These are phyloP conservation scores for Coniochaeta sp. DNA, from an alignment of 2,329 filamentous ascomycete genomes.

Conservation along the genomic window DNA sequence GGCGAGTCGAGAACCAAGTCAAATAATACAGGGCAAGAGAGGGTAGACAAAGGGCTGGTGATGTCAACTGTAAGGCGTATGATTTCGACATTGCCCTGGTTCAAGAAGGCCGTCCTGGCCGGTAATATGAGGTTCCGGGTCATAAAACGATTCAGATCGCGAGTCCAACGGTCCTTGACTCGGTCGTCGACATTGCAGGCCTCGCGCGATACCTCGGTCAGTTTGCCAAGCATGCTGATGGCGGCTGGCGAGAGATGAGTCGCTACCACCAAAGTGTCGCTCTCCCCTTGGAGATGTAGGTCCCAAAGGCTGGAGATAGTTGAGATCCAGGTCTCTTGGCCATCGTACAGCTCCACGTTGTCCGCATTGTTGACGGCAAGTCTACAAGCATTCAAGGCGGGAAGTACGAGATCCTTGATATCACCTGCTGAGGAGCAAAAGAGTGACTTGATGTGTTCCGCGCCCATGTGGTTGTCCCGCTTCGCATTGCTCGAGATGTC, in stretches of 20 bases:
- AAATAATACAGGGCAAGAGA: slow-evolving; percentile 37
- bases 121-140: slow-evolving; percentile 44
- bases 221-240: slow-evolving; percentile 31
- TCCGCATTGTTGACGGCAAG: slow-evolving; percentile 24
- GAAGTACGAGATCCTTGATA: slow-evolving; percentile 34
- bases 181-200: slow-evolving; percentile 10
- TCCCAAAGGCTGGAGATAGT: slow-evolving; percentile 42
- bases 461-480: slow-evolving; percentile 39
- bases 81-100: slow-evolving; percentile 30
- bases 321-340: slow-evolving; percentile 38
- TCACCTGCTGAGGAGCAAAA: slow-evolving; percentile 44
- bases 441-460: slow-evolving; percentile 50
- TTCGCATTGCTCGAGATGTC: slow-evolving; percentile 4
- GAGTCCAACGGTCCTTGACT: slow-evolving; percentile 32
- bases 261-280: slow-evolving; percentile 42
- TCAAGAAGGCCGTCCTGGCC: slow-evolving; percentile 38
- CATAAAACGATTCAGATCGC: slow-evolving; percentile 40
- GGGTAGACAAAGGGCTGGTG: slow-evolving; percentile 23
- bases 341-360: slow-evolving; percentile 22
- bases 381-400: slow-evolving; percentile 38
- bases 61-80: slow-evolving; percentile 33
- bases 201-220: slow-evolving; percentile 19
- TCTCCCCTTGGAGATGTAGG: slow-evolving; percentile 41
- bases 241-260: slow-evolving; percentile 33
- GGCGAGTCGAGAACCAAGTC: slow-evolving; percentile 27